Evolutionary conservation across 768 basidiomycete genomes (phyloP), one percentile per base, ranked within the genome.

Genomic region (Inosperma sp.): DNA sequence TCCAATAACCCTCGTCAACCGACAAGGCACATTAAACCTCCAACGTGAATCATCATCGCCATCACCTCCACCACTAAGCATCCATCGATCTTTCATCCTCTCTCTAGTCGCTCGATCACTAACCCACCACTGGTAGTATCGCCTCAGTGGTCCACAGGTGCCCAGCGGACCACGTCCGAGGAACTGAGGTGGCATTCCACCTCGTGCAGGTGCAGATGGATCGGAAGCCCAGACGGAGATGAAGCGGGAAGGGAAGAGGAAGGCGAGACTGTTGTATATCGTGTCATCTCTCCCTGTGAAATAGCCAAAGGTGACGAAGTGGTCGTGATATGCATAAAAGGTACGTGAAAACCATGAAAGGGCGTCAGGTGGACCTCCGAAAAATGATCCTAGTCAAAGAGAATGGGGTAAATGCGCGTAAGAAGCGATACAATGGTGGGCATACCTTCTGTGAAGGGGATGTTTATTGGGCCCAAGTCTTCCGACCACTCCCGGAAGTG

Each of bases 201-300:
- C 53, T 56, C 42, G 66, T n/a, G 49, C 63, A 42, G 52, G 60
- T 16, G 41, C 59, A 45, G 53, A 51, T 39, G 66, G 67, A 36
- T 65, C 60, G 19, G 56, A 56, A 6, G 63, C 57, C 70, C 73
- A 77, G 22, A 79, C 68, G 1, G 73, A 68, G 13, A 60, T 44
- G 59, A 81, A 65, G 16, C 73, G 72, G 3, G 66, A 59, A 2
- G 80, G 74, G 60, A 72, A 71, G 34, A 79, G 72, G 25, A 68
- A 58, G 31, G 65, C 50, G 22, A 68, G 57, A 26, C 63, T 51
- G 39, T 66, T 81, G 59, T 81, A 75, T 27, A 83, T 53, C 0
- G 75, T 75, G 59, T 82, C 77, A 62, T 82, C 81, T 57, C 80
- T 80, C 7, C 80, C 79, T 14, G 80, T 76, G 56, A 82, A 82